A percentile compares a stretch with the other conserved stretches of the same genome.
phyloP scores from a whole-genome alignment of 768 basidiomycete species.

The Kwoniella sp. region DNA sequence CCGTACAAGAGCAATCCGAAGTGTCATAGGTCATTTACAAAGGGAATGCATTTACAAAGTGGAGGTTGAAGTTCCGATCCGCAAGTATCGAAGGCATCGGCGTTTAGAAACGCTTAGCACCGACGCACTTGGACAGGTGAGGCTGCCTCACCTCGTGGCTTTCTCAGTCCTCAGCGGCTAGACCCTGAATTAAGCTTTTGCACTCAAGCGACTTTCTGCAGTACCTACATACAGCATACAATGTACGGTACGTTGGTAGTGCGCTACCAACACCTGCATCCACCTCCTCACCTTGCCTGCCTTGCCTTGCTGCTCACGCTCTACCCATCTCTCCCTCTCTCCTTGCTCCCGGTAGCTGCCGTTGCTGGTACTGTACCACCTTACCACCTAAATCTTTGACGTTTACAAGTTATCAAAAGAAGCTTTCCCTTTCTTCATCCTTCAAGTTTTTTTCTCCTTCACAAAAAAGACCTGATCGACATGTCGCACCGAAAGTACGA shows the following conservation, averaged over 20 bases:
- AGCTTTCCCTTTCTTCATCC: slow-evolving; percentile 21
- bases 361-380: not conserved
- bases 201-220: not conserved
- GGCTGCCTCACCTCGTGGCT: slow-evolving; percentile 3
- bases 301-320: not conserved
- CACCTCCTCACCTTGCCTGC: not conserved
- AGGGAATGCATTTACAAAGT: not conserved
- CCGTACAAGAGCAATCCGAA: not conserved
- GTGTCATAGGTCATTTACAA: not conserved
- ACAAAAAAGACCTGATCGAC: slow-evolving; percentile 18
- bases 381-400: slow-evolving; percentile 3
- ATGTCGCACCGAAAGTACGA: slow-evolving; percentile 69
- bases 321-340: not conserved
- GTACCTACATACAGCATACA: not conserved
- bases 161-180: not conserved
- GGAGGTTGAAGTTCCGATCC: not conserved
- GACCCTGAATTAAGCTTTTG: slow-evolving; percentile 7
- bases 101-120: slow-evolving; percentile 5
- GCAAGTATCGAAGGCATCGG: slow-evolving; percentile 1
- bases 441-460: slow-evolving; percentile 21
- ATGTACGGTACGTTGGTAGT: no score
- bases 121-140: not conserved
- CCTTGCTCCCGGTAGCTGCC: not conserved
- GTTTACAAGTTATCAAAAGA: not conserved
- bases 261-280: no score